Conservation (phyloP, 2,329 filamentous ascomycete species). For the Nigrospora oryzae region DNA sequence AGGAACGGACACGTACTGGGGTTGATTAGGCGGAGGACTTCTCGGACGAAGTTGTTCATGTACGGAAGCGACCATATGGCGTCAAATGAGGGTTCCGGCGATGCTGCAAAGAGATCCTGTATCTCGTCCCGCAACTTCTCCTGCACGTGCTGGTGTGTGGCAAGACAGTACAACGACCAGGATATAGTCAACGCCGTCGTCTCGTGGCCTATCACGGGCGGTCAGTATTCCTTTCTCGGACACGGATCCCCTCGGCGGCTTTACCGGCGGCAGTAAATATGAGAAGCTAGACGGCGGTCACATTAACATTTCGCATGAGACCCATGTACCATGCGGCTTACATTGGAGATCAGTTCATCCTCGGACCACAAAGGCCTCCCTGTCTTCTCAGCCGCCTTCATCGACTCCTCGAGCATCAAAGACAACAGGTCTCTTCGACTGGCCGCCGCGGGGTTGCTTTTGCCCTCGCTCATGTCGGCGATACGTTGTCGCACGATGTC, state of each 20-base stretch:
- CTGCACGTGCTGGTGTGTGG: constrained; percentile 21
- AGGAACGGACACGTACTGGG: constrained; percentile 14
- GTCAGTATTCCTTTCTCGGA: neutral
- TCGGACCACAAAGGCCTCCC: constrained; percentile 17
- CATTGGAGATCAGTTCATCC: constrained; percentile 22
- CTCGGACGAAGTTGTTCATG: constrained; percentile 24
- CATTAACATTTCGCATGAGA: too few relatives aligned
- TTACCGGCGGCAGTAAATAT: too few relatives aligned
- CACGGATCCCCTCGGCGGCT: too few relatives aligned
- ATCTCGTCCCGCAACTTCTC: constrained; percentile 22
- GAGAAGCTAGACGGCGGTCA: too few relatives aligned
- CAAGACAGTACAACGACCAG: constrained; percentile 23
- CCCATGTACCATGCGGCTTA: constrained; percentile 2
- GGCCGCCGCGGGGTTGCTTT: constrained; percentile 7
- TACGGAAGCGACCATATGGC: constrained; percentile 21
- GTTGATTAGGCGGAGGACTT: constrained; percentile 22
- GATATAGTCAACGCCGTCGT: constrained; percentile 21
- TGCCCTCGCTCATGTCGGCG: constrained; percentile 15
- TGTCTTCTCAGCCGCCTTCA: constrained; percentile 10
- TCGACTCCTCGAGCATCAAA: constrained; percentile 20
- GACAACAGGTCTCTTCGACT: constrained; percentile 16
- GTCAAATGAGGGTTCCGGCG: constrained; percentile 12
- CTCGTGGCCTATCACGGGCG: constrained; percentile 20
- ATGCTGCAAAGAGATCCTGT: constrained; percentile 6
- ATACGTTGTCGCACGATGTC: constrained; percentile 19